phyloP scores from a whole-genome alignment of 2,329 filamentous ascomycete genomes.

The Eurotiales sp. region DNA sequence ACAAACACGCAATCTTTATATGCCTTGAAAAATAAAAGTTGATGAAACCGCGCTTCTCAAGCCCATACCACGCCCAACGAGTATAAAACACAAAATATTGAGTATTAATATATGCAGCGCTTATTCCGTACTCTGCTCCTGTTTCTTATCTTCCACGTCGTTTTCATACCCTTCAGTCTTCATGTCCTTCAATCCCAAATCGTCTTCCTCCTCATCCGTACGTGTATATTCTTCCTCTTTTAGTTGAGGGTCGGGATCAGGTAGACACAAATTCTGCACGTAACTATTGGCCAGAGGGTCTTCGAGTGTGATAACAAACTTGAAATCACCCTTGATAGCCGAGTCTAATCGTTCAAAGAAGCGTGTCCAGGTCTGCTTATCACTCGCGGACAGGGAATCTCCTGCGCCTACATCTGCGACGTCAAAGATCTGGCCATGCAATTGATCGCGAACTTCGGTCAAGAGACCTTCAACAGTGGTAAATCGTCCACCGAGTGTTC shows the following conservation, averaged over 20 bases:
- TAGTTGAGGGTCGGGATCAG: slow-evolving; percentile 81
- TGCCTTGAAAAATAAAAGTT: too few relatives aligned
- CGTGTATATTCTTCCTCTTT: slow-evolving; percentile 76
- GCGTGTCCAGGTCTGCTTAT: slow-evolving; percentile 68
- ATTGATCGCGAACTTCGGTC: slow-evolving; percentile 85
- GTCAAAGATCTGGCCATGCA: slow-evolving; percentile 84
- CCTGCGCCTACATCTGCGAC: slow-evolving; percentile 62
- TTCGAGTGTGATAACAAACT: slow-evolving; percentile 77
- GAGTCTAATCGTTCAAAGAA: slow-evolving; percentile 76
- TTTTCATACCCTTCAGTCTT: slow-evolving; percentile 82
- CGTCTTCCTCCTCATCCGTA: slow-evolving; percentile 89
- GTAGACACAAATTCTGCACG: slow-evolving; percentile 77
- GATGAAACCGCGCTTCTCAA: too few relatives aligned
- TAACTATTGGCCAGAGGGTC: slow-evolving; percentile 93
- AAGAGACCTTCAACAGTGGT: slow-evolving; percentile 94
- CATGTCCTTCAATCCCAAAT: slow-evolving; percentile 87
- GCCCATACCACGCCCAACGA: too few relatives aligned
- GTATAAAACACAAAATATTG: too few relatives aligned
- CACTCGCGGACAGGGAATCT: slow-evolving; percentile 67
- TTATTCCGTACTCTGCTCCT: slow-evolving; percentile 25
- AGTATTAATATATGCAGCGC: not conserved
- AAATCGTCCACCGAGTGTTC: slow-evolving; percentile 91
- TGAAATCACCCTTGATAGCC: slow-evolving; percentile 74
- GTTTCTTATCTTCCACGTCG: slow-evolving; percentile 32
- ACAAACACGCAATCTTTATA: too few relatives aligned